Evolutionary conservation across 768 basidiomycete species (phyloP), one percentile per base, ranked within the genome.

Genomic region (Lentinula guzmanii): DNA sequence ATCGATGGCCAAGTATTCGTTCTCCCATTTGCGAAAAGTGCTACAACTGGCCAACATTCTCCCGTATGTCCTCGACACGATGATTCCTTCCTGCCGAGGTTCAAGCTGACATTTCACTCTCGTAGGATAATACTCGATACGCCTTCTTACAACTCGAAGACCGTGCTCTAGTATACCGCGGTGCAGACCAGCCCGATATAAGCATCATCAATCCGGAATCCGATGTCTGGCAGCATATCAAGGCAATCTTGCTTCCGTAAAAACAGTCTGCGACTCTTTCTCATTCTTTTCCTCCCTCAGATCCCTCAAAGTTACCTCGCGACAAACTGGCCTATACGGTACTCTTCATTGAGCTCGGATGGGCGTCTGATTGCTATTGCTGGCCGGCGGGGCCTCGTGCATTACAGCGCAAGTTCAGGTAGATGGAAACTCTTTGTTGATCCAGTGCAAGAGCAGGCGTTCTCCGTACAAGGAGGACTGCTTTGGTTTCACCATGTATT

Each of bases 151-250:
- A 96, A 74, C 86, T 95, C 85, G 95, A 98, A 68, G 96, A 98
- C 67, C 86, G 93, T 45, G 90, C 91, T 2, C 80, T 97, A 0
- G 86, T 98, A 15, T 99, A 98, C 72, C 84, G 96, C 59, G 95
- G 96, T 13, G 93, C 95, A 33, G 96, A 98, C 71, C 95, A 98
- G 71, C 95, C 96, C 5, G 95, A 98, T 70, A 90, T 97, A 88
- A 96, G 93, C 69, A 88, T 99, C 61, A 97, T 98, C 69, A 98
- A 98, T 69, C 95, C 95, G 15, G 95, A 96, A 71, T 93, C 93
- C 3, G 95, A 98, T 68, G 95, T 98, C 16, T 98, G 96, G 95
- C 94, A 98, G 67, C 90, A 91, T 74, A 90, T 98, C 72, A 96
- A 95, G 83, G 93, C 84, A 65, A 55, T 65, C 66, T 18, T 16